phyloP scores from a whole-genome alignment of 345 rosid genomes.

The Carallia pectinifolia region DNA sequence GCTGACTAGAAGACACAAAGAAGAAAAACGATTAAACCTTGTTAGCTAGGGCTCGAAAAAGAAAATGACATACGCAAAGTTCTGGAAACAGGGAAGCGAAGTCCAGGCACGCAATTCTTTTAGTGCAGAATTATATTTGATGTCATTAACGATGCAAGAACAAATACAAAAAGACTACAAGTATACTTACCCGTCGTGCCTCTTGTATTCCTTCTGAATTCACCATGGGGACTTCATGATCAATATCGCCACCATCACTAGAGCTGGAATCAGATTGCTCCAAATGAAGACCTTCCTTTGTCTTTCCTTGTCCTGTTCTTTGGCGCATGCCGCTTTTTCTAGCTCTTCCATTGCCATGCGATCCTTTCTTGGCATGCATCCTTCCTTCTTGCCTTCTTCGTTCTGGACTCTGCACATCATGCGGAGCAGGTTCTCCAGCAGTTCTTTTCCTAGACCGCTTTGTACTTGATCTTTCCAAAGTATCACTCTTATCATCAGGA shows the following conservation, averaged over 20 bases:
- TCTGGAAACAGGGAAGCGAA: not conserved
- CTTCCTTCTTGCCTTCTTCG: slow-evolving; percentile 7
- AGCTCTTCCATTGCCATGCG: slow-evolving; percentile 36
- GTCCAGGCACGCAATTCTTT: not conserved
- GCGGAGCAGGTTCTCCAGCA: slow-evolving; percentile 24
- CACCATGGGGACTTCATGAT: slow-evolving; percentile 25
- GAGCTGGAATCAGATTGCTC: slow-evolving; percentile 48
- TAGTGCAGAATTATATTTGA: not conserved
- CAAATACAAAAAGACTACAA: not conserved
- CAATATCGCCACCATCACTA: slow-evolving; percentile 34
- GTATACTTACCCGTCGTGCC: slow-evolving; percentile 64
- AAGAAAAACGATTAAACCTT: slow-evolving; percentile 12
- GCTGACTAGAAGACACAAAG: slow-evolving; percentile 49
- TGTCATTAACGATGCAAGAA: not conserved
- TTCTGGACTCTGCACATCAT: slow-evolving; percentile 26
- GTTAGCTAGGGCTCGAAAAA: not conserved
- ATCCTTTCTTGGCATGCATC: slow-evolving; percentile 19
- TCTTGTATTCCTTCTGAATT: slow-evolving; percentile 32
- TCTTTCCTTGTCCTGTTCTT: slow-evolving; percentile 40
- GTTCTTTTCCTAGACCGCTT: slow-evolving; percentile 36
- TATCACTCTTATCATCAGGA: slow-evolving; percentile 25
- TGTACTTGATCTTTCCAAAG: slow-evolving; percentile 34
- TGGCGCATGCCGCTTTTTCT: slow-evolving; percentile 29
- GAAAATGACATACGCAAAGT: not conserved
- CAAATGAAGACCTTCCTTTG: slow-evolving; percentile 26